These are phyloP conservation scores for Helotiales sp. DNA, from an alignment of 2,329 filamentous ascomycete genomes.

Conservation along the genomic window DNA sequence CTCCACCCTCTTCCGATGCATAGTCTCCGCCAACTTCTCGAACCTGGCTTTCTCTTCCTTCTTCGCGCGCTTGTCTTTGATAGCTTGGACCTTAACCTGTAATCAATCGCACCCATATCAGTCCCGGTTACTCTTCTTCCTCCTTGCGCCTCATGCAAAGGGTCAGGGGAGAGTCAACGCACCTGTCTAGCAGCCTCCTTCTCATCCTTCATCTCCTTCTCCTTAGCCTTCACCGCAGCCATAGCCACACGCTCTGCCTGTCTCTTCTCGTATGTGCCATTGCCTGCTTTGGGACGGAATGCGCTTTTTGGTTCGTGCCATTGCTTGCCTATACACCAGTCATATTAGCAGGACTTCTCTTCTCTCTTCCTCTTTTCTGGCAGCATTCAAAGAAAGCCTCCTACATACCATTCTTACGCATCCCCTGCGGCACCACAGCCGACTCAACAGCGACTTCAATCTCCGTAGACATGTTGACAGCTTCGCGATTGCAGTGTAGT, in stretches of 20 bases:
- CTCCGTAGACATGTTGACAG: slow-evolving; percentile 37
- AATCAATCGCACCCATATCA: slow-evolving; percentile 25
- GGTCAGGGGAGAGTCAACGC: slow-evolving; percentile 40
- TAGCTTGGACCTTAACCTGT: slow-evolving; percentile 75
- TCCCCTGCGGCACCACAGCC: slow-evolving; percentile 51
- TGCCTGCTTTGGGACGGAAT: slow-evolving; percentile 80
- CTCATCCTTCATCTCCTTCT: slow-evolving; percentile 95
- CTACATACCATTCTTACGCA: slow-evolving; percentile 80
- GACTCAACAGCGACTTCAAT: slow-evolving; percentile 19
- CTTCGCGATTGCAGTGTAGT: background rate
- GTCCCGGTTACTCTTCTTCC: background rate
- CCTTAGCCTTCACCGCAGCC: slow-evolving; percentile 84
- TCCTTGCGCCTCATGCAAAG: too few relatives aligned
- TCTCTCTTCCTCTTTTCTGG: background rate
- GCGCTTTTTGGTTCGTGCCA: slow-evolving; percentile 86
- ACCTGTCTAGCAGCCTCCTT: slow-evolving; percentile 90
- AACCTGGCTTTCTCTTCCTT: slow-evolving; percentile 95
- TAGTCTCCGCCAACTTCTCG: slow-evolving; percentile 93
- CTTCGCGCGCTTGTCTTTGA: slow-evolving; percentile 82
- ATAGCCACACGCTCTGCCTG: slow-evolving; percentile 70
- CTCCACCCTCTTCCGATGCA: slow-evolving; percentile 95
- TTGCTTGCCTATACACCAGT: slow-evolving; percentile 75
- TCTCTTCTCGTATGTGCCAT: slow-evolving; percentile 80
- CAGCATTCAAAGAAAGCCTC: background rate
- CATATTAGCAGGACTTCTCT: background rate